Conservation (phyloP, 331 rosid species). For the Quercus tomentella region DNA sequence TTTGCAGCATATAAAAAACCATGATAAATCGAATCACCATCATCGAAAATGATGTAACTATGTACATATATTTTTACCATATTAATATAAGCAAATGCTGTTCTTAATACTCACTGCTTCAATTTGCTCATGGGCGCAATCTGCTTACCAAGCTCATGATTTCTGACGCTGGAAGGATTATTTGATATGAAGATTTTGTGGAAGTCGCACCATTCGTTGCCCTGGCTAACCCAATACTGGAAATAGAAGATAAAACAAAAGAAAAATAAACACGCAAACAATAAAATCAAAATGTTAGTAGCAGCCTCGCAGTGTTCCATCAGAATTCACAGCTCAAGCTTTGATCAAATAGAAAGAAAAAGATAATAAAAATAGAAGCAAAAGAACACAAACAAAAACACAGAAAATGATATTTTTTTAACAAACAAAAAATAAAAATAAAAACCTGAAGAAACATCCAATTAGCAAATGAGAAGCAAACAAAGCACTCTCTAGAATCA, state of each 20-base stretch:
- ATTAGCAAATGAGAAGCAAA: neutral
- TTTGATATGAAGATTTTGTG: slow-evolving; percentile 85
- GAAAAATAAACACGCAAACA: neutral
- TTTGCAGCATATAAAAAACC: neutral
- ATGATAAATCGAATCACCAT: too few species aligned
- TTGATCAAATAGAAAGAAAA: neutral
- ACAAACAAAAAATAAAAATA: too few species aligned
- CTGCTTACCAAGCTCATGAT: slow-evolving; percentile 90
- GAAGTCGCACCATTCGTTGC: slow-evolving; percentile 96
- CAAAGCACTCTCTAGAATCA: too few species aligned
- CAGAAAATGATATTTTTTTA: too few species aligned
- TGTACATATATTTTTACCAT: neutral
- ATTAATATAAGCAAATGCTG: neutral
- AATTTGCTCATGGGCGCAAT: slow-evolving; percentile 59
- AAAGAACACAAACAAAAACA: too few species aligned
- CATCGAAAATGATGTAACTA: too few species aligned
- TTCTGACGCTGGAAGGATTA: slow-evolving; percentile 77
- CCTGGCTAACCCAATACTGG: slow-evolving; percentile 98
- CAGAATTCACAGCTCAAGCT: neutral
- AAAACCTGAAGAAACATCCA: neutral
- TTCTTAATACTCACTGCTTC: slow-evolving; percentile 62
- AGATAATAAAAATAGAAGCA: neutral
- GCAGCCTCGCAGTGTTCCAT: neutral
- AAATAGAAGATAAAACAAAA: slow-evolving; percentile 6
- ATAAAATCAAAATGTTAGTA: neutral